Conservation (phyloP, 2,329 filamentous ascomycete genomes). For the Tolypocladium amazonense region DNA sequence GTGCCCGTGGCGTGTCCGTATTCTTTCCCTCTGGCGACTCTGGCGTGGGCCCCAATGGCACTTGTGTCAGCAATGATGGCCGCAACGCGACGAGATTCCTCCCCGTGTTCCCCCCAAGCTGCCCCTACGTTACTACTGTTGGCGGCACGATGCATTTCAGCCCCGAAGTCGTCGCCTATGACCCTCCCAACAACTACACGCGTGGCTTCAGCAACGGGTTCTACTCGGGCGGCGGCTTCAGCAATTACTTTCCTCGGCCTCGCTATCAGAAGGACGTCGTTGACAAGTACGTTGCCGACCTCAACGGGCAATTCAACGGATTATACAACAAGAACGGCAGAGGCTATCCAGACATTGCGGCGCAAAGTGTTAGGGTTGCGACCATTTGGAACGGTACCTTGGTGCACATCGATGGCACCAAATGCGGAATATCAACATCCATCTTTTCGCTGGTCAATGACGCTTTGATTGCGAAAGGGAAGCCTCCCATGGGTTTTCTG, state of each 20-base stretch:
- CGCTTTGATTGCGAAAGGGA: not conserved
- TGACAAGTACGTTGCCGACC: not conserved
- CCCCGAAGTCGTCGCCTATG: not conserved
- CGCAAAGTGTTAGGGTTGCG: not conserved
- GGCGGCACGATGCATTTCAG: not conserved
- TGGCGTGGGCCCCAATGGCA: not conserved
- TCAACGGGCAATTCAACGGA: not conserved
- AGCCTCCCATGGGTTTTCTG: not conserved
- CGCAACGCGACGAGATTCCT: not conserved
- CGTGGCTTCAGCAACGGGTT: not conserved
- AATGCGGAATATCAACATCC: not conserved
- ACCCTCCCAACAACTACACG: not conserved
- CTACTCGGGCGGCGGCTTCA: not conserved
- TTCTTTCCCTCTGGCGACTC: not conserved
- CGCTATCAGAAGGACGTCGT: not conserved
- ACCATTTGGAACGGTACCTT: not conserved
- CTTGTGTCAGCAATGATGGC: not conserved
- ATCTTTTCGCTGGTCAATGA: not conserved
- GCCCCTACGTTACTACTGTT: not conserved
- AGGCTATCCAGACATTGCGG: not conserved
- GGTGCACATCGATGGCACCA: not conserved
- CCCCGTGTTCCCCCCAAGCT: not conserved
- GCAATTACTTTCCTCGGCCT: not conserved
- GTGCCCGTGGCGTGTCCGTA: not conserved
- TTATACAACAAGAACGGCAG: not conserved